A percentile compares a stretch with the other conserved stretches of the same genome.
Conservation (phyloP, 2,329 filamentous ascomycete genomes). For the Colletotrichum plurivorum region DNA sequence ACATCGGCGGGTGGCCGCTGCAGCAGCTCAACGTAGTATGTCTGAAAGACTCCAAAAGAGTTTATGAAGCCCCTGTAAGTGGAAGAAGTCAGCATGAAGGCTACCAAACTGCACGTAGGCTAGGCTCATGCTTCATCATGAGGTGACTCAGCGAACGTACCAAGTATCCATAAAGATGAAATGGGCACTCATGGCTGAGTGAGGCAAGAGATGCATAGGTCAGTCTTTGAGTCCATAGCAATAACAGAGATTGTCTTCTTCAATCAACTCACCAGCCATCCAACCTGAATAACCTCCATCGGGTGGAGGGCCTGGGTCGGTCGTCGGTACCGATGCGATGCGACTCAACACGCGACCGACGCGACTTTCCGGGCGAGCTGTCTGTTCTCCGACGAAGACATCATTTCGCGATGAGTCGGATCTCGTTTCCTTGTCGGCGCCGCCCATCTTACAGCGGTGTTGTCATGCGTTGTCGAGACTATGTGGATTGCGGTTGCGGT, state of each 20-base stretch:
- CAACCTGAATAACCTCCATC: slow-evolving; percentile 34
- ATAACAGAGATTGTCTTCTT: not conserved
- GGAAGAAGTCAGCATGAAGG: not conserved
- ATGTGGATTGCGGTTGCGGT: not conserved
- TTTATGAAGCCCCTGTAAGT: slow-evolving; percentile 58
- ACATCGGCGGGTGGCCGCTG: slow-evolving; percentile 53
- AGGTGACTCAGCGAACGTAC: slow-evolving; percentile 7
- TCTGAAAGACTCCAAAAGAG: slow-evolving; percentile 61
- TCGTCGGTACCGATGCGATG: slow-evolving; percentile 24
- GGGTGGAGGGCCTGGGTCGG: slow-evolving; percentile 30
- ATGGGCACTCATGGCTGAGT: slow-evolving; percentile 23
- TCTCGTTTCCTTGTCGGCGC: slow-evolving; percentile 29
- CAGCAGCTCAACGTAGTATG: slow-evolving; percentile 57
- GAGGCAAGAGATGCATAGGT: not conserved
- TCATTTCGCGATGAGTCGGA: slow-evolving; percentile 32
- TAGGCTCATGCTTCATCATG: too few species aligned
- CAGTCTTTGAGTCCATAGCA: not conserved
- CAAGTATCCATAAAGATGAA: slow-evolving; percentile 40
- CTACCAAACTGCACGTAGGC: too few species aligned
- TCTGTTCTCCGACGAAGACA: not conserved
- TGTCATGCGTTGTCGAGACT: not conserved
- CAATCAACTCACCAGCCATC: slow-evolving; percentile 28
- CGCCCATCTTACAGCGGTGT: slow-evolving; percentile 5
- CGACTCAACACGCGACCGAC: slow-evolving; percentile 33
- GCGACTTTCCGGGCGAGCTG: slow-evolving; percentile 15